phyloP scores from a whole-genome alignment of 352 stramenopile species.

The Phytophthora podocarpi region DNA sequence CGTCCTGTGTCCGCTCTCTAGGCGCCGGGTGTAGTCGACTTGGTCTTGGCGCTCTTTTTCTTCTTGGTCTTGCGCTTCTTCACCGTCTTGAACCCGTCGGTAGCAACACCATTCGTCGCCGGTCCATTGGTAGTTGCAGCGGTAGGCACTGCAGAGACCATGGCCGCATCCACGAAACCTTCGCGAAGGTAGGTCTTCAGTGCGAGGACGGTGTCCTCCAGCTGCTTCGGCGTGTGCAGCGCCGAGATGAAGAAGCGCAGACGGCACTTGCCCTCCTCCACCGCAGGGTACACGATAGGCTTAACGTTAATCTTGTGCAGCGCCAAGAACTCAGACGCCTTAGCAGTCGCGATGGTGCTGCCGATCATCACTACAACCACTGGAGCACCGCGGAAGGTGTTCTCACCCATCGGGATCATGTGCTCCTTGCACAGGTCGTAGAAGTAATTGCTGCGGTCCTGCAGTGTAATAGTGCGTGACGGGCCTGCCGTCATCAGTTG shows the following conservation, averaged over 20 bases:
- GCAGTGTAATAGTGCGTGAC: conserved; percentile 63
- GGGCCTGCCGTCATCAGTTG: conserved; percentile 66
- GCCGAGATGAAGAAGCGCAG: conserved; percentile 89
- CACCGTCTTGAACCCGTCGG: conserved; percentile 21
- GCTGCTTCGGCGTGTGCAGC: conserved; percentile 69
- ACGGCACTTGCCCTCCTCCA: conserved; percentile 84
- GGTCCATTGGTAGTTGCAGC: conserved; percentile 1
- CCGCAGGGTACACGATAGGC: conserved; percentile 85
- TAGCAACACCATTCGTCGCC: conserved; percentile 1
- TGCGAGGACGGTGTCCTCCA: conserved; percentile 58
- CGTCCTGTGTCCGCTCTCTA: not conserved
- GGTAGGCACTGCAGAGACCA: not conserved
- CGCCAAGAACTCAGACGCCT: conserved; percentile 68
- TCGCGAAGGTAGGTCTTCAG: conserved; percentile 45
- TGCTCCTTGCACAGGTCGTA: conserved; percentile 75
- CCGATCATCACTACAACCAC: conserved; percentile 85
- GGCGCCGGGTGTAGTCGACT: not conserved
- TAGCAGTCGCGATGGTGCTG: conserved; percentile 77
- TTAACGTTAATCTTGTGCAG: conserved; percentile 78
- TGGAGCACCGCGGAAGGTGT: conserved; percentile 70
- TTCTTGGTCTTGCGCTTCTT: conserved; percentile 36
- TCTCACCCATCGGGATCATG: conserved; percentile 60
- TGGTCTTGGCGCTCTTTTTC: conserved; percentile 29
- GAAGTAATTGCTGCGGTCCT: conserved; percentile 75
- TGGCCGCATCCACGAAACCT: conserved; percentile 2